phyloP scores from a whole-genome alignment of 352 stramenopile genomes.

The Nothophytophthora sp. region DNA sequence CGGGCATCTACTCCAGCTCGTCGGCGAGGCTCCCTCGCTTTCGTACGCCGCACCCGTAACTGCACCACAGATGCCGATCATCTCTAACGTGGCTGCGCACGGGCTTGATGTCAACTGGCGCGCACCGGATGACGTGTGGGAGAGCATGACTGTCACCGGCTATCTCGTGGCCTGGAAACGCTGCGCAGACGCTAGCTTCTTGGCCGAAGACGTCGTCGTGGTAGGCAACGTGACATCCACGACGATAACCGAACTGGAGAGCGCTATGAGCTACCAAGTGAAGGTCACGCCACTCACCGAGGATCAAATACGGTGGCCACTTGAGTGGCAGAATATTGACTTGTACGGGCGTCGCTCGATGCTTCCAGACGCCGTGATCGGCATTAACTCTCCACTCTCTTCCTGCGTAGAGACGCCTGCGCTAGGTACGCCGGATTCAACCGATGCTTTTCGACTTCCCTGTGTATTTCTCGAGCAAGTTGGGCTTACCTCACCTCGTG shows the following conservation, averaged over 20 bases:
- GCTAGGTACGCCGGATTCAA: conserved; percentile 32
- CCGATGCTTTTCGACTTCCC: no score
- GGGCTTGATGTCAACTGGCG: conserved; percentile 87
- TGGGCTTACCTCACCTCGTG: no score
- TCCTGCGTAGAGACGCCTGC: conserved; percentile 51
- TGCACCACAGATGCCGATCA: conserved; percentile 26
- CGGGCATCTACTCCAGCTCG: conserved; percentile 55
- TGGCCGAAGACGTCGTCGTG: conserved; percentile 25
- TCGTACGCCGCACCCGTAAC: conserved; percentile 60
- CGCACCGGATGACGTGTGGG: conserved; percentile 57
- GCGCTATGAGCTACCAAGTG: conserved; percentile 72
- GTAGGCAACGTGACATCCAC: conserved; percentile 94
- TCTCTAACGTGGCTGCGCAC: conserved; percentile 81
- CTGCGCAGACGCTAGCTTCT: conserved; percentile 34
- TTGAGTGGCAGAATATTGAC: conserved; percentile 72
- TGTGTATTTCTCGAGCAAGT: no score
- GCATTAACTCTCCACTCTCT: conserved; percentile 44
- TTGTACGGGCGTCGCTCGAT: conserved; percentile 80
- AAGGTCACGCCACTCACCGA: conserved; percentile 80
- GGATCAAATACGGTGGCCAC: conserved; percentile 34
- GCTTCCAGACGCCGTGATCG: conserved; percentile 53
- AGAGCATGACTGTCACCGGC: conserved; percentile 81
- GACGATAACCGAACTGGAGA: conserved; percentile 71
- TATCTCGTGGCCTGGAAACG: conserved; percentile 72
- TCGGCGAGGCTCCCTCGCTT: conserved; percentile 58